Percentiles rank a stretch among this genome's conserved stretches.
Evolutionary conservation across 495 filamentous ascomycete genomes (phyloP).

Genomic region (Evernia prunastri): DNA sequence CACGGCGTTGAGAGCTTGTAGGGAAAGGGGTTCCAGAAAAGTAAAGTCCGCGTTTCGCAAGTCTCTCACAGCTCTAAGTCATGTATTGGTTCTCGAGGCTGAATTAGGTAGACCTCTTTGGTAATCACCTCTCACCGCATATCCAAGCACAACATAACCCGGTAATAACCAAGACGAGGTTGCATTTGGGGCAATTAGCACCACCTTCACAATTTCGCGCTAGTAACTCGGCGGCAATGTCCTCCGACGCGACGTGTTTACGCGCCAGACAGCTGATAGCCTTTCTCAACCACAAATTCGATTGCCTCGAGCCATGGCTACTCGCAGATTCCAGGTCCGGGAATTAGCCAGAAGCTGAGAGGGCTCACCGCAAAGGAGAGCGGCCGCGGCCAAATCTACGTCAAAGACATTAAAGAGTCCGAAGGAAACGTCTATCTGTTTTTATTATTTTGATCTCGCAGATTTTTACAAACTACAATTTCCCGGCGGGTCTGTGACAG

Average conservation of each 20-base stretch:
- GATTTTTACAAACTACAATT: not conserved
- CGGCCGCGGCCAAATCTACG: not conserved
- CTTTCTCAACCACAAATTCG: not conserved
- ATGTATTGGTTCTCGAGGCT: not conserved
- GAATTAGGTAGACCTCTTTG: not conserved
- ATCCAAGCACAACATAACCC: not conserved
- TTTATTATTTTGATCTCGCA: not conserved
- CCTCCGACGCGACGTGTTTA: not conserved
- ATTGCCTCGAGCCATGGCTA: not conserved
- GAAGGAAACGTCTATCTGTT: not conserved
- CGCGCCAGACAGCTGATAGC: not conserved
- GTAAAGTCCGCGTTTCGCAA: not conserved
- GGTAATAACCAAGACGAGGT: not conserved
- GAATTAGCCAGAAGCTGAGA: not conserved
- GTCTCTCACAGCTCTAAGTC: not conserved
- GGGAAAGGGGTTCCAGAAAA: not conserved
- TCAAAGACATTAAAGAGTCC: not conserved
- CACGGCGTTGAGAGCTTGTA: not conserved
- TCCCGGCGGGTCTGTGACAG: no score
- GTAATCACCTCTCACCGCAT: not conserved
- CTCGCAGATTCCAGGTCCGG: not conserved
- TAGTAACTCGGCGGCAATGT: not conserved
- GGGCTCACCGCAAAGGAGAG: not conserved
- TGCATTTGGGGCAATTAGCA: not conserved
- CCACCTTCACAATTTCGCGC: not conserved